Evolutionary conservation across 129 eudicot species (phyloP), one percentile per base, ranked within the genome.

Genomic region (Mikania micrantha): DNA sequence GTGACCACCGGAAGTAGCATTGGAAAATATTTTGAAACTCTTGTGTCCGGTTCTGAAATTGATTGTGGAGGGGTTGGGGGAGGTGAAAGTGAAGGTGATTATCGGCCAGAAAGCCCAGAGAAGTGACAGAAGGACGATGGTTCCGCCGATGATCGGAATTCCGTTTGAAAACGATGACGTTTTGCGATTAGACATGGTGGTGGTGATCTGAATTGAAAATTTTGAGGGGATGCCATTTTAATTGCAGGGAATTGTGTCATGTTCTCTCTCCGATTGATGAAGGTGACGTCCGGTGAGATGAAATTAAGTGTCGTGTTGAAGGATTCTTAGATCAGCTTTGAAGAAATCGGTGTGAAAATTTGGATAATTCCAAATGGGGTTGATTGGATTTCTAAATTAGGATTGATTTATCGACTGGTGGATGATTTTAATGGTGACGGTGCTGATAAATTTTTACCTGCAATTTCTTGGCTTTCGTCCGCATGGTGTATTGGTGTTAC

Each of bases 41-140:
- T 45, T 3, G 9, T 20, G 57, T 65, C 58, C 40, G 9, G 36
- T 16, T 66, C 38, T 31, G 6, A 66, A 45, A 4, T 45, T 45
- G 41, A 45, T n/a, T n/a, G n/a, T 1, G 28, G 36, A 12, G 56
- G 60, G 35, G 16, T 5, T 27, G 0, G 61, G 28, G 9, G 71
- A 66, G 8, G 41, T 16, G 22, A 44, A 66, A 29, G 1, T 66
- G 71, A 66, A 66, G 19, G 7, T 45, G 59, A 66, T 66, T 4
- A 66, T 47, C 2, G 91, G 84, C 78, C 79, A 83, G 34, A 81
- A 27, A 31, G 80, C 71, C 83, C 87, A 83, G 1, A 85, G 49
- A 8, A 79, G 44, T 9, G 84, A 42, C 7, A 85, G 64, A 7
- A 74, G 84, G 0, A 71, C 78, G 7, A 79, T 34, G 5, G 76